Base-by-base conservation (phyloP, 2,329 filamentous ascomycete genomes). In the Fusarium sp. region DNA sequence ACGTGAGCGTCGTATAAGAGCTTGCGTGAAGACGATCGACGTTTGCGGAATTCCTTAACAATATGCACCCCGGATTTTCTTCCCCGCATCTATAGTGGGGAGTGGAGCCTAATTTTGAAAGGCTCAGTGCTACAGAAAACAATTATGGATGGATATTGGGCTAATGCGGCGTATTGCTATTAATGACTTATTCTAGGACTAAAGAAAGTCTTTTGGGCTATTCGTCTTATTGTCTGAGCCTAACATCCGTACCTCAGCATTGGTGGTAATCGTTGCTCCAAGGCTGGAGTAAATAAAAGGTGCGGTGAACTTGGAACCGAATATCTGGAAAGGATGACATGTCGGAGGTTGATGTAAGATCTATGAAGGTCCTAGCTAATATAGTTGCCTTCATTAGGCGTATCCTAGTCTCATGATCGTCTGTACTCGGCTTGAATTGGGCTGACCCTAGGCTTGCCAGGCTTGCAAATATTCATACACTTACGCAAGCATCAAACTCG, bases 41-140 rank as follows among this genome's bases (percentile, higher is more conserved):
- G 53, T 52, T 26, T 42, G 40, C 50, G 33, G 41, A 46, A 60
- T 69, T 33, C 49, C 54, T 63, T 33, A 37, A 59, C 42, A 46
- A 64, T 61, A 73, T 75, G 73, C 52, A 75, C 73, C 73, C 73
- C 73, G 46, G 73, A 75, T 73, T 73, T 74, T 67, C 69, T 71
- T 59, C 73, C 73, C 73, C 71, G 60, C 73, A 75, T 57, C 48
- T 50, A 27, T 26, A 37, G 69, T 69, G 71, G 63, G 64, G 63
- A 63, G 66, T 75, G 73, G 70, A 66, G 57, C 56, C 56, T 14
- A 18, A 12, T 23, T 23, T 33, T 20, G 20, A 7, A 59, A 52
- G 23, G 30, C 38, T 40, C n/a, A 37, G 30, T 30, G 30, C 8
- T 9, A 26, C 32, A 38, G 13, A n/a, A 38, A 38, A 23, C 32